Base-by-base conservation (phyloP, 139 green algal species). In the Parachlorella kessleri region DNA sequence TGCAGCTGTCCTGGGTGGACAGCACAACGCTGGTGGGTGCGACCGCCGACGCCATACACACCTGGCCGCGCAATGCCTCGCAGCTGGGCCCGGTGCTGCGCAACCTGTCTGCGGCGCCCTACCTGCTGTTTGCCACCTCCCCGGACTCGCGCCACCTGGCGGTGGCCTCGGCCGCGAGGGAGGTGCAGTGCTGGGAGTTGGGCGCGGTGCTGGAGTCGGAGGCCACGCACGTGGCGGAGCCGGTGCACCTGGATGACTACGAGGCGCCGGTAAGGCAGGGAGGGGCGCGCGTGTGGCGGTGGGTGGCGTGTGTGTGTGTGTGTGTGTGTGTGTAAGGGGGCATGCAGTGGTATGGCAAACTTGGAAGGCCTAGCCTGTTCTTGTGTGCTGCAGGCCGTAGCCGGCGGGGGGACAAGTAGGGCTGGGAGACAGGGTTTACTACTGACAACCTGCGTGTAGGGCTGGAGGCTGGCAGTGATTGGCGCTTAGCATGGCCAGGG, bases 131-230 rank as follows among this genome's bases (percentile, higher is more conserved):
- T 4, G 75, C 75, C 10, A 30, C 75, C 40, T 38, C 28, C 26
- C 32, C 5, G 3, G 2, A 21, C 21, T 37, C 40, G 30, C 75
- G 24, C 3, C 23, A 48, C 26, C 21, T 67, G 33, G 75, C 65
- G 7, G 75, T 41, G 2, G 33, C 23, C 64, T 66, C 10, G 24
- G 6, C 32, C 6, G 37, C 8, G 3, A 38, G 39, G 6, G 73
- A 78, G 73, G 73, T 78, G 72, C 54, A 35, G 55, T 81, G 76
- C 67, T 81, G 76, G 76, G 68, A 76, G 48, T 1, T 81, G 10
- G 32, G 8, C 3, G 18, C 30, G 7, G 77, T 79, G 55, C 66
- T 87, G n/a, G 63, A 39, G 28, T 82, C 59, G 1, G 21, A 10
- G 0, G 30, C 69, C n/a, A 72, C 54, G 1, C 76, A 79, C 69